phyloP scores from a whole-genome alignment of 768 basidiomycete species.

The Mycena albidolilacea region DNA sequence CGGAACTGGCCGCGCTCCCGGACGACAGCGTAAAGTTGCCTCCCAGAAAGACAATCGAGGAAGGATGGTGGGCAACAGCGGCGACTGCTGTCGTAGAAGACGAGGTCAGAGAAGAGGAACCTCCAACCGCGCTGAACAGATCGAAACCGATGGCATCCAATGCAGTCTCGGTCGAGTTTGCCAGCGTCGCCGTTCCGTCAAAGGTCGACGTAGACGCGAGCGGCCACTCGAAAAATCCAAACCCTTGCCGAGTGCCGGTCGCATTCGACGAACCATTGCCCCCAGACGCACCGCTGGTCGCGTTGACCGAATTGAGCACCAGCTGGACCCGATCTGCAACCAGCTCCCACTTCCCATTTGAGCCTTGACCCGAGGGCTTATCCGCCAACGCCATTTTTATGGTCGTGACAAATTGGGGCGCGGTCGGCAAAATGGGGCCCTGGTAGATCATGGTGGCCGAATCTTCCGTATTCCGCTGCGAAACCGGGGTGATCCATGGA shows the following conservation, averaged over 20 bases:
- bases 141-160: conserved; percentile 75
- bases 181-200: conserved; percentile 74
- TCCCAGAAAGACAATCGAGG: conserved; percentile 78
- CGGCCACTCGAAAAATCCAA: conserved; percentile 95
- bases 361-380: conserved; percentile 72
- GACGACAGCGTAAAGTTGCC: conserved; percentile 80
- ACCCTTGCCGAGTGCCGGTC: conserved; percentile 62
- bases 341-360: conserved; percentile 80
- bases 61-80: conserved; percentile 75
- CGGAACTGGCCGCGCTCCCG: conserved; percentile 66
- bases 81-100: conserved; percentile 59
- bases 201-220: conserved; percentile 57
- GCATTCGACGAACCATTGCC: conserved; percentile 51
- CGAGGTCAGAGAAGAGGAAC: conserved; percentile 53
- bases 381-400: conserved; percentile 83
- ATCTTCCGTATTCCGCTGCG: conserved; percentile 81
- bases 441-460: conserved; percentile 76
- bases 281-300: conserved; percentile 50
- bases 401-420: conserved; percentile 78
- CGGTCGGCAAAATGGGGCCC: conserved; percentile 86
- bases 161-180: conserved; percentile 79
- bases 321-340: conserved; percentile 92
- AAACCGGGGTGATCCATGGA: conserved; percentile 79
- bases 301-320: conserved; percentile 74
- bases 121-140: conserved; percentile 74